These are phyloP conservation scores for Cardamine resedifolia DNA, from an alignment of 345 rosid genomes.

Conservation along the genomic window DNA sequence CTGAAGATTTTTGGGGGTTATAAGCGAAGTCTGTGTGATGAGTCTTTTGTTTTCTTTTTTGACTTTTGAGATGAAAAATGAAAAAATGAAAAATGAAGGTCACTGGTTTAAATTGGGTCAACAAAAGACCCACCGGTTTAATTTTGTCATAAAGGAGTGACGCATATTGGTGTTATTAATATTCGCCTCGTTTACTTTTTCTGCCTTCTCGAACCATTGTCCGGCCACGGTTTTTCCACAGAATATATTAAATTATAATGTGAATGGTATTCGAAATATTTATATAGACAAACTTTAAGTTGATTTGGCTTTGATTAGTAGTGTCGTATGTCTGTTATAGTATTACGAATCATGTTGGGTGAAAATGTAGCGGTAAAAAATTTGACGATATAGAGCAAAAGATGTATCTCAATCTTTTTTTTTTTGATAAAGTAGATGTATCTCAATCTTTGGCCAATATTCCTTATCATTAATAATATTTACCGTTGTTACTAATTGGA, in stretches of 20 bases:
- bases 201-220: constrained; percentile 23
- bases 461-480: too few species aligned
- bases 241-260: not conserved
- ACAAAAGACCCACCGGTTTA: constrained; percentile 30
- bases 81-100: not conserved
- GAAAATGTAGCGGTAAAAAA: not conserved
- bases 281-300: not conserved
- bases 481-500: too few species aligned
- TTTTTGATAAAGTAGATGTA: too few species aligned
- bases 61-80: constrained; percentile 11
- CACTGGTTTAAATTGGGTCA: constrained; percentile 32
- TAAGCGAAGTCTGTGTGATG: not conserved
- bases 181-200: constrained; percentile 4
- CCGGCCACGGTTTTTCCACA: not conserved
- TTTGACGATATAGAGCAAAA: not conserved
- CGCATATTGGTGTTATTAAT: constrained; percentile 10
- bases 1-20: not conserved
- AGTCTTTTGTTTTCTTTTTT: not conserved
- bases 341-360: not conserved
- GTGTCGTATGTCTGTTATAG: not conserved
- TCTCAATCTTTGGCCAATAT: too few species aligned
- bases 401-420: too few species aligned
- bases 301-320: not conserved
- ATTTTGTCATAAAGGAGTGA: not conserved
- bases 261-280: not conserved